Percentiles rank a stretch among this genome's conserved stretches.
Evolutionary conservation across 2,329 filamentous ascomycete genomes (phyloP).

Genomic region (Xenosphaeropsis pyriputrescens): DNA sequence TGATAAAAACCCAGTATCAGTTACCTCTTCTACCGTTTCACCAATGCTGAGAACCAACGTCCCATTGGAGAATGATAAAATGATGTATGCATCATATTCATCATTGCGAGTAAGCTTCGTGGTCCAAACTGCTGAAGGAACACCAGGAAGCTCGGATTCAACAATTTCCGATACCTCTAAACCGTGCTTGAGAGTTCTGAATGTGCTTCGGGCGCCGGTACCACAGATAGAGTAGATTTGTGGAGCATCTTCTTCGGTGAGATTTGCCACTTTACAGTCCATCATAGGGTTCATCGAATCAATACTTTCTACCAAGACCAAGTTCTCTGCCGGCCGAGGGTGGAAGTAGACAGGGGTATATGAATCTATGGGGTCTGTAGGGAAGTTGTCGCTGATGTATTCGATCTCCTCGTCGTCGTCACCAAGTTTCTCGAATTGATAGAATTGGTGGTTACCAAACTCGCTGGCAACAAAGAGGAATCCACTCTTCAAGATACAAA

Average conservation of each 20-base stretch:
- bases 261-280: slow-evolving; percentile 81
- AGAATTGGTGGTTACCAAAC: slow-evolving; percentile 85
- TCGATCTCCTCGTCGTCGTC: slow-evolving; percentile 87
- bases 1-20: slow-evolving; percentile 81
- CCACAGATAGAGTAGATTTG: slow-evolving; percentile 93
- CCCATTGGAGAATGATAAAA: slow-evolving; percentile 82
- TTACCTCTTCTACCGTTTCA: slow-evolving; percentile 92
- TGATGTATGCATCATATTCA: slow-evolving; percentile 83
- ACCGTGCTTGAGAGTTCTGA: slow-evolving; percentile 85
- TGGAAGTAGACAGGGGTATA: slow-evolving; percentile 77
- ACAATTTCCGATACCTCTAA: slow-evolving; percentile 89
- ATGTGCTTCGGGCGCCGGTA: slow-evolving; percentile 74
- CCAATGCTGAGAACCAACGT: slow-evolving; percentile 91
- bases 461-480: slow-evolving; percentile 90
- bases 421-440: slow-evolving; percentile 93
- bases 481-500: slow-evolving; percentile 90
- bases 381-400: slow-evolving; percentile 71
- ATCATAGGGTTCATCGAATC: slow-evolving; percentile 83
- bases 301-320: slow-evolving; percentile 73
- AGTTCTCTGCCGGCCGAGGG: slow-evolving; percentile 63
- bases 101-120: slow-evolving; percentile 73
- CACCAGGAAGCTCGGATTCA: slow-evolving; percentile 78
- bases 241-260: slow-evolving; percentile 83
- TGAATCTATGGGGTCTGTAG: slow-evolving; percentile 55
- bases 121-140: slow-evolving; percentile 90